Conservation (phyloP, 805 yeast species). For the Yarrowia sp. region DNA sequence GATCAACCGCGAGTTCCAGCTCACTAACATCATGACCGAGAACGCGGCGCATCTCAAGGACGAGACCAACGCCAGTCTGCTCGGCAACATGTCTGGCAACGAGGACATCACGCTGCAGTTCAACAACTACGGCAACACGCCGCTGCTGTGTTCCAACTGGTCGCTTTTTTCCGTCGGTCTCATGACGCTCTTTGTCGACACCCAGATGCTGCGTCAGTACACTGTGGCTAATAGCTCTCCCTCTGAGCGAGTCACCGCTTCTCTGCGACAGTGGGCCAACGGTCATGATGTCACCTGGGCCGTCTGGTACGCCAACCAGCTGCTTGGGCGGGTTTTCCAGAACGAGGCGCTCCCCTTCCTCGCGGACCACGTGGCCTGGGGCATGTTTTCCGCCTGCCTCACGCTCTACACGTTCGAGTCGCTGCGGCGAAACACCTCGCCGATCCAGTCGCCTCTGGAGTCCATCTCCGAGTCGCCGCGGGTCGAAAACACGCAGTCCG, state of each 20-base stretch:
- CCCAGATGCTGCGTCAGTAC: conserved; percentile 33
- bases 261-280: conserved; percentile 34
- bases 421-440: not conserved
- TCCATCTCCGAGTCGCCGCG: conserved; percentile 19
- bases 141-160: conserved; percentile 35
- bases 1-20: conserved; percentile 27
- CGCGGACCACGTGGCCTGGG: conserved; percentile 37
- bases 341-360: conserved; percentile 33
- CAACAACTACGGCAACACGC: conserved; percentile 33
- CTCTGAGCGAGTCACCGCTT: conserved; percentile 27
- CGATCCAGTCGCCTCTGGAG: conserved; percentile 4
- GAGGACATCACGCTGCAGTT: conserved; percentile 26
- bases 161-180: conserved; percentile 35
- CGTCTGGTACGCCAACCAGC: conserved; percentile 37
- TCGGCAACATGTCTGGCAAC: conserved; percentile 29
- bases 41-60: conserved; percentile 7
- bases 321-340: conserved; percentile 32
- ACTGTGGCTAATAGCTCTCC: conserved; percentile 29
- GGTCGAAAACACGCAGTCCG: not conserved
- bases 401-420: conserved; percentile 37
- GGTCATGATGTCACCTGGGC: conserved; percentile 36
- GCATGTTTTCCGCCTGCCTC: conserved; percentile 35
- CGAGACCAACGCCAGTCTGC: conserved; percentile 24
- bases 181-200: conserved; percentile 35
- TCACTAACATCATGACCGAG: conserved; percentile 13